phyloP scores from a whole-genome alignment of 2,329 filamentous ascomycete species.

The Massarina eburnea region DNA sequence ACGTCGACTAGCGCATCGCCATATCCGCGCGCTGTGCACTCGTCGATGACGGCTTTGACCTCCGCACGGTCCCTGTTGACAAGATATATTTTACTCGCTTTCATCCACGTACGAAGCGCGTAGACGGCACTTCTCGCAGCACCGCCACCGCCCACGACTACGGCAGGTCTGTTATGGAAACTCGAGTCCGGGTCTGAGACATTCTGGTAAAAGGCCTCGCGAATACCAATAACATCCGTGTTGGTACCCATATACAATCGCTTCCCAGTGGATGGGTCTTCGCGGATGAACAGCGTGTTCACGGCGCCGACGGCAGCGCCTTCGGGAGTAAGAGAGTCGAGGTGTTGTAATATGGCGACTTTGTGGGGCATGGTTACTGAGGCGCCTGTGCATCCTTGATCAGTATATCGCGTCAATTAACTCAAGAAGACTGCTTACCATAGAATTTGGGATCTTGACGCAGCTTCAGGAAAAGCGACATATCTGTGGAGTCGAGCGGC shows the following conservation, averaged over 20 bases:
- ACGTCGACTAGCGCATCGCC: slow-evolving; percentile 64
- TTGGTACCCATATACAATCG: slow-evolving; percentile 71
- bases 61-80: slow-evolving; percentile 73
- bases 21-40: slow-evolving; percentile 63
- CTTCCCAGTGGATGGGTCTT: slow-evolving; percentile 48
- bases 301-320: slow-evolving; percentile 73
- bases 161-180: slow-evolving; percentile 63
- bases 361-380: slow-evolving; percentile 86
- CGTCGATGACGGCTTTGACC: slow-evolving; percentile 66
- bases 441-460: slow-evolving; percentile 63
- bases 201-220: slow-evolving; percentile 65
- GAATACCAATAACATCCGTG: slow-evolving; percentile 77
- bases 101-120: slow-evolving; percentile 69
- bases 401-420: neutral
- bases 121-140: slow-evolving; percentile 79
- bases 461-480: slow-evolving; percentile 49
- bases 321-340: slow-evolving; percentile 74
- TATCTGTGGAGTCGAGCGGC: slow-evolving; percentile 50
- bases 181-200: slow-evolving; percentile 46
- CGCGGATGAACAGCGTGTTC: slow-evolving; percentile 73
- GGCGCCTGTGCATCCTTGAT: slow-evolving; percentile 52
- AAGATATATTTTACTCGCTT: slow-evolving; percentile 69
- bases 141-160: slow-evolving; percentile 77
- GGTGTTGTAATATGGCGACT: slow-evolving; percentile 70
- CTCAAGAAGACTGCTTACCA: slow-evolving; percentile 46